Conservation (phyloP, 352 stramenopile species). For the Pythium periplocum region DNA sequence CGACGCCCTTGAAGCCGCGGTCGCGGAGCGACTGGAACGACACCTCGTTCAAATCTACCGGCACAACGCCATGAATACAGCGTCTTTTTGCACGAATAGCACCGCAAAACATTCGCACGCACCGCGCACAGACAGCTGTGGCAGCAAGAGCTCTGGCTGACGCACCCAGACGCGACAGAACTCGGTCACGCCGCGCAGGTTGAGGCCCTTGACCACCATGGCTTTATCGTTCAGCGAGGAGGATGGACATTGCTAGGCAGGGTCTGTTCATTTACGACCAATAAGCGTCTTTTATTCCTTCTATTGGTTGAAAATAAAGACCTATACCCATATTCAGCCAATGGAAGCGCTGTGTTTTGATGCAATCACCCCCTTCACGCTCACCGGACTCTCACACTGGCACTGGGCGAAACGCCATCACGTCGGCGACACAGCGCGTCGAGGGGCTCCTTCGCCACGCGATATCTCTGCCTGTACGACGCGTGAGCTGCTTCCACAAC, state of each 20-base stretch:
- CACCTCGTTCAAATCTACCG: constrained; percentile 74
- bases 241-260: constrained; percentile 6
- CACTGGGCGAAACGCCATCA: constrained; percentile 24
- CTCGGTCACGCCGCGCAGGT: constrained; percentile 69
- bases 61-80: neutral
- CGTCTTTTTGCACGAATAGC: neutral
- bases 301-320: constrained; percentile 9
- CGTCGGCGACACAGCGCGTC: constrained; percentile 7
- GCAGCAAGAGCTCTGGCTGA: constrained; percentile 68
- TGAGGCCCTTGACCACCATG: constrained; percentile 62
- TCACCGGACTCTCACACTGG: constrained; percentile 14
- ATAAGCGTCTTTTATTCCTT: neutral
- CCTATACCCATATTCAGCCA: constrained; percentile 4
- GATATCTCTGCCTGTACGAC: constrained; percentile 5
- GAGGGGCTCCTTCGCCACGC: constrained; percentile 7
- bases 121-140: constrained; percentile 82
- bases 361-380: constrained; percentile 12
- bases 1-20: constrained; percentile 87
- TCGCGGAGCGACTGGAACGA: constrained; percentile 72
- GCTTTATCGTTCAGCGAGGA: neutral
- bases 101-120: constrained; percentile 1
- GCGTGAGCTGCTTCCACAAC: no score
- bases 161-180: constrained; percentile 74
- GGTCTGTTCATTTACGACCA: neutral
- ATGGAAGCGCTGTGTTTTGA: constrained; percentile 3